phyloP scores from a whole-genome alignment of 2,329 filamentous ascomycete genomes.

The Beauveria sp. region DNA sequence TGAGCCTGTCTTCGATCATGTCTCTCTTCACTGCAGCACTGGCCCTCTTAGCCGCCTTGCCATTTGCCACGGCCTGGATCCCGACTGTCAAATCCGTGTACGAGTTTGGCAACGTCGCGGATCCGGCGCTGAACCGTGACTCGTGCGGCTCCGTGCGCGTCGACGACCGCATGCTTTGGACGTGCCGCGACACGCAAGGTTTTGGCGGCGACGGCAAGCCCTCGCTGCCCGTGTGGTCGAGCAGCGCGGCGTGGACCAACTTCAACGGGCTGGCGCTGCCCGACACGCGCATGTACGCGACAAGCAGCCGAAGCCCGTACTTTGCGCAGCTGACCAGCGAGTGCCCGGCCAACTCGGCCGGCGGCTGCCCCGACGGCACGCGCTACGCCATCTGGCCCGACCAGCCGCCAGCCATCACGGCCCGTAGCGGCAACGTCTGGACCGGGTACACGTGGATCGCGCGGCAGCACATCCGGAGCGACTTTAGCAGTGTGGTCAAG shows the following conservation, averaged over 20 bases:
- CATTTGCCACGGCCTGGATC: constrained; percentile 5
- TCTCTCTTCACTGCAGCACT: not conserved
- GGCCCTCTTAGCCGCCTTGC: not conserved
- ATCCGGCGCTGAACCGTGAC: constrained; percentile 7
- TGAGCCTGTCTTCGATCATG: not conserved
- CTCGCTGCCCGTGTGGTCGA: constrained; percentile 3
- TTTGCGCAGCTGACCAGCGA: constrained; percentile 1
- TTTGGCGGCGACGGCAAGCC: not conserved
- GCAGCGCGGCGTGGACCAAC: constrained; percentile 6
- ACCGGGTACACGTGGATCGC: constrained; percentile 9
- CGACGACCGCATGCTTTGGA: constrained; percentile 9
- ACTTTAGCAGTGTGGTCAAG: constrained; percentile 9
- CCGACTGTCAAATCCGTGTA: constrained; percentile 12
- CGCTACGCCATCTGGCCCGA: constrained; percentile 10
- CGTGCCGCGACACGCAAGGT: constrained; percentile 8
- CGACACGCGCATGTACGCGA: constrained; percentile 7
- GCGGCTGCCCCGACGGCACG: constrained; percentile 5
- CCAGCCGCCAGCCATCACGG: constrained; percentile 5
- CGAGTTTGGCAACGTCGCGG: not conserved
- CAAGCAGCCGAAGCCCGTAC: constrained; percentile 6
- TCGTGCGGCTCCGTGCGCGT: constrained; percentile 8
- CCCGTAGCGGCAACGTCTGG: constrained; percentile 1
- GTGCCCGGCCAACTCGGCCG: constrained; percentile 1
- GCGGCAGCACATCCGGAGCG: constrained; percentile 4
- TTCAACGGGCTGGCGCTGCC: constrained; percentile 7